These are phyloP conservation scores for Dichotomocladium elegans DNA, from an alignment of 371 early-diverging fungal genomes.

Conservation along the genomic window DNA sequence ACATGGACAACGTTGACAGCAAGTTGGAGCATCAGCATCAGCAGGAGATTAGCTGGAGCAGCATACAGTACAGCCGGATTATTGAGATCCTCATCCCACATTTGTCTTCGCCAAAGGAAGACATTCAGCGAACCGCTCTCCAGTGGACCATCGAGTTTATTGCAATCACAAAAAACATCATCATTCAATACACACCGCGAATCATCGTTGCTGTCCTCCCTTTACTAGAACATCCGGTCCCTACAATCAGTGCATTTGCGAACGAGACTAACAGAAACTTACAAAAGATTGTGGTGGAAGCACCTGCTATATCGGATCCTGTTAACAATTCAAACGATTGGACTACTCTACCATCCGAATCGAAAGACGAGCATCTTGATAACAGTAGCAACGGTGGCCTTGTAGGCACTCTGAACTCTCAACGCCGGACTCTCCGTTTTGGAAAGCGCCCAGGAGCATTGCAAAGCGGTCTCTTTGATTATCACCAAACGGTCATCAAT, in stretches of 20 bases:
- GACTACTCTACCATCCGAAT: too few relatives aligned
- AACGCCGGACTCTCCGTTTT: not conserved
- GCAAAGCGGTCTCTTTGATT: slow-evolving; percentile 66
- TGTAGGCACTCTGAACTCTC: not conserved
- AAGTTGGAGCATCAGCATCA: not conserved
- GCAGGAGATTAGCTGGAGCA: slow-evolving; percentile 35
- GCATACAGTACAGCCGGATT: slow-evolving; percentile 71
- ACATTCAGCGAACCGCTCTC: slow-evolving; percentile 81
- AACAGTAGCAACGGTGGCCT: not conserved
- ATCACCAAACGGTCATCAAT: slow-evolving; percentile 67
- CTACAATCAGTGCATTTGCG: slow-evolving; percentile 63
- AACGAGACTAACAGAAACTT: slow-evolving; percentile 67
- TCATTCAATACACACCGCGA: slow-evolving; percentile 71
- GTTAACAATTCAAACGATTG: slow-evolving; percentile 1
- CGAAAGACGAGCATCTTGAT: not conserved
- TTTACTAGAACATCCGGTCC: slow-evolving; percentile 64
- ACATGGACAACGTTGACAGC: too few relatives aligned
- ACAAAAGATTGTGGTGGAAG: slow-evolving; percentile 62
- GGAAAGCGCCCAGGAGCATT: slow-evolving; percentile 11
- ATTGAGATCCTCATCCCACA: slow-evolving; percentile 76
- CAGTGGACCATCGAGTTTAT: slow-evolving; percentile 86
- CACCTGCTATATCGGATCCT: not conserved
- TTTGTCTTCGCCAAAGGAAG: slow-evolving; percentile 72
- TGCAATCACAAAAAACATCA: slow-evolving; percentile 66
- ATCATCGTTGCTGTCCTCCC: slow-evolving; percentile 77